These are phyloP conservation scores for Grosmannia serpens DNA, from an alignment of 2,329 filamentous ascomycete genomes.

Conservation along the genomic window DNA sequence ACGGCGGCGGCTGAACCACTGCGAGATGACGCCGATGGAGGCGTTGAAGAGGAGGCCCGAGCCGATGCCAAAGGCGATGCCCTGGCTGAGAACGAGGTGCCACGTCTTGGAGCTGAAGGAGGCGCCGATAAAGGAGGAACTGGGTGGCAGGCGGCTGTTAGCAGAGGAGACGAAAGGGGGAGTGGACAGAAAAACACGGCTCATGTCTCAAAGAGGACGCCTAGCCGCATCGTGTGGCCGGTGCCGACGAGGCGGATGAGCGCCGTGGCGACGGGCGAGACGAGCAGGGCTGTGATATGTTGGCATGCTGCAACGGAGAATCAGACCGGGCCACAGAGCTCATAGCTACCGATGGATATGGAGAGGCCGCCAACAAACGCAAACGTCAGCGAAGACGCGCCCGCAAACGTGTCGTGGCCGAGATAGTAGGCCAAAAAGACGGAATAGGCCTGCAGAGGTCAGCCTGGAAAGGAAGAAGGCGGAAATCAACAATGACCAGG, in stretches of 20 bases:
- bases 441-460: slow-evolving; percentile 32
- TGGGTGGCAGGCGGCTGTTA: slow-evolving; percentile 8
- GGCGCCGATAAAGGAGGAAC: slow-evolving; percentile 53
- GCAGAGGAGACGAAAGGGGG: neutral
- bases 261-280: slow-evolving; percentile 56
- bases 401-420: slow-evolving; percentile 48
- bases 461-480: neutral
- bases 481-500: neutral
- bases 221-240: slow-evolving; percentile 51
- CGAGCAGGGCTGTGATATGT: slow-evolving; percentile 5
- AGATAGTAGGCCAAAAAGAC: slow-evolving; percentile 49
- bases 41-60: slow-evolving; percentile 68
- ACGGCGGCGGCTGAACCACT: slow-evolving; percentile 61
- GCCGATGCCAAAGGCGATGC: slow-evolving; percentile 62
- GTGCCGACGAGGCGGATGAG: slow-evolving; percentile 52
- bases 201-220: slow-evolving; percentile 49
- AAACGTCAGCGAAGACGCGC: slow-evolving; percentile 53
- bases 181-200: slow-evolving; percentile 8
- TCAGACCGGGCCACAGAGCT: too few relatives aligned
- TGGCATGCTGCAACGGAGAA: neutral
- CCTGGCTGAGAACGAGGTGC: slow-evolving; percentile 67
- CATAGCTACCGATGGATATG: slow-evolving; percentile 45
- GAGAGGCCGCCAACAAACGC: slow-evolving; percentile 68
- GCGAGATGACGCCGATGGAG: slow-evolving; percentile 54
- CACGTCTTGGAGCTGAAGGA: slow-evolving; percentile 60